phyloP scores from a whole-genome alignment of 108 stramenopile species.

The Fistulifera pelliculosa region DNA sequence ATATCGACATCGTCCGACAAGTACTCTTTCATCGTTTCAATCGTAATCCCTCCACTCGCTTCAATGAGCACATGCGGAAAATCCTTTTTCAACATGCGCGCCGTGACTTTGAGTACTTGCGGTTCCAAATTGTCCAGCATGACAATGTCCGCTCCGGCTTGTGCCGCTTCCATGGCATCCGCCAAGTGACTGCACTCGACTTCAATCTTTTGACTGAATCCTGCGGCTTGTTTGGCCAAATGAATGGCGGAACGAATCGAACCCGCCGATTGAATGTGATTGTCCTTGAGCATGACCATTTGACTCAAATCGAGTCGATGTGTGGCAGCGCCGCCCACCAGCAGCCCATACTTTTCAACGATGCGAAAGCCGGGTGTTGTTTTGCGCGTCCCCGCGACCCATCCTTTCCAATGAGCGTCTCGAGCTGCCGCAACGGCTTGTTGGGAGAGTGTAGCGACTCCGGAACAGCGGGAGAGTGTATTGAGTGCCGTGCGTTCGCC shows the following conservation, averaged over 20 bases:
- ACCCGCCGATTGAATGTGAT: constrained; percentile 86
- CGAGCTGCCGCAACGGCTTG: constrained; percentile 30
- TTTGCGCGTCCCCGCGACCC: constrained; percentile 95
- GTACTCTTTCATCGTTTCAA: constrained; percentile 85
- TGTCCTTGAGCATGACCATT: constrained; percentile 99
- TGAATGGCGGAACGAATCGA: constrained; percentile 90
- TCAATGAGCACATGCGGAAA: constrained; percentile 91
- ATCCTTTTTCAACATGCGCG: constrained; percentile 68
- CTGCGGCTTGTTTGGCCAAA: constrained; percentile 74
- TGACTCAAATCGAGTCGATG: constrained; percentile 94
- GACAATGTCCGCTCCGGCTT: constrained; percentile 86
- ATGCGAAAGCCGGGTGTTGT: constrained; percentile 97
- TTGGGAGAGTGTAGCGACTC: constrained; percentile 84
- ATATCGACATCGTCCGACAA: constrained; percentile 89
- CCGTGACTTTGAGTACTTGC: constrained; percentile 62
- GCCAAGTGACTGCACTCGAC: constrained; percentile 88
- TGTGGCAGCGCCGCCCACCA: constrained; percentile 94
- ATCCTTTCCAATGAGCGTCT: constrained; percentile 75
- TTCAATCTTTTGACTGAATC: constrained; percentile 98
- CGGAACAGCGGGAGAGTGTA: constrained; percentile 86
- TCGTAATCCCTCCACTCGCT: constrained; percentile 96
- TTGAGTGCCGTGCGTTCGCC: constrained; percentile 98
- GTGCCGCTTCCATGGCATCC: constrained; percentile 89
- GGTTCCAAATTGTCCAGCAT: constrained; percentile 99
- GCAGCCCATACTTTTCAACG: constrained; percentile 97